These are phyloP conservation scores for Nothophytophthora sp. DNA, from an alignment of 352 stramenopile genomes.

Conservation along the genomic window DNA sequence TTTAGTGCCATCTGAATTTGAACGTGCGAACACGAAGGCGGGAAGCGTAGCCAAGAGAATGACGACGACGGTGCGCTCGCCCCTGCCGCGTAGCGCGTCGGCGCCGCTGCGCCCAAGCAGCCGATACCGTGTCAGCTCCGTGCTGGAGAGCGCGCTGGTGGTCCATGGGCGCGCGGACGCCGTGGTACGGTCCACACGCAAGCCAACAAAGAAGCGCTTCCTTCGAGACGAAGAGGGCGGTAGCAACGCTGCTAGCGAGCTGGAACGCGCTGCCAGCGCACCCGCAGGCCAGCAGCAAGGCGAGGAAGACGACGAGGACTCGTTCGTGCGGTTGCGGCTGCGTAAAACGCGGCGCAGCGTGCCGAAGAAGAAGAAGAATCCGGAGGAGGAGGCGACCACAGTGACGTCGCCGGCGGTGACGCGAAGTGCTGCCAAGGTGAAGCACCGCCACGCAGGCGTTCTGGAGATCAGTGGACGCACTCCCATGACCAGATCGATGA, in stretches of 20 bases:
- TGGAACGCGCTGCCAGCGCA: slow-evolving; percentile 1
- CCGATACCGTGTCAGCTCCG: slow-evolving; percentile 25
- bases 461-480: slow-evolving; percentile 18
- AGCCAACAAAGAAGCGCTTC: slow-evolving; percentile 24
- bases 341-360: slow-evolving; percentile 11
- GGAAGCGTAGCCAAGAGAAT: not conserved
- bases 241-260: slow-evolving; percentile 1
- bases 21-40: not conserved
- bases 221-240: slow-evolving; percentile 1
- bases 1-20: not conserved
- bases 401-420: slow-evolving; percentile 10
- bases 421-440: slow-evolving; percentile 9
- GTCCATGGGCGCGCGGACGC: slow-evolving; percentile 25
- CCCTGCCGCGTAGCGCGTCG: slow-evolving; percentile 10
- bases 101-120: slow-evolving; percentile 11
- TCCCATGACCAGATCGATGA: slow-evolving; percentile 23
- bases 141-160: slow-evolving; percentile 34
- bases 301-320: slow-evolving; percentile 21
- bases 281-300: not conserved
- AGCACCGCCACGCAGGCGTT: slow-evolving; percentile 9
- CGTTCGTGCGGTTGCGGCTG: slow-evolving; percentile 18
- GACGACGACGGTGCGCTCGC: slow-evolving; percentile 2
- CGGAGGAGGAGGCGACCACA: not conserved
- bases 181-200: slow-evolving; percentile 28
- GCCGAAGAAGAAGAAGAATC: slow-evolving; percentile 16